Percentiles rank a stretch among this genome's conserved stretches.
These are phyloP conservation scores for Protea cynaroides DNA, from an alignment of 164 flowering plant species.

Conservation along the genomic window DNA sequence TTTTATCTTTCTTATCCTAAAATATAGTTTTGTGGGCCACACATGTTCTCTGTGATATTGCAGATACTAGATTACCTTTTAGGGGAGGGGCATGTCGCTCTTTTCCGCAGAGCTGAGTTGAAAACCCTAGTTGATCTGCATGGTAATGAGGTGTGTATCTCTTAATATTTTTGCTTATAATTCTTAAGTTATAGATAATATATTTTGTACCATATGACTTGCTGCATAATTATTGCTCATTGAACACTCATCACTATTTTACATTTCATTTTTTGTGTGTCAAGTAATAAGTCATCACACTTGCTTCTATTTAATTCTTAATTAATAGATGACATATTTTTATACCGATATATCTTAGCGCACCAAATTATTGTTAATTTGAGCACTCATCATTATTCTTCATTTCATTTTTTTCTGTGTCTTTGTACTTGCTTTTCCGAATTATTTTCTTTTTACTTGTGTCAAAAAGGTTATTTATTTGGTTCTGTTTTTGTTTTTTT, in stretches of 20 bases:
- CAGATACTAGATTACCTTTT: conserved; percentile 78
- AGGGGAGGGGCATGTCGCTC: conserved; percentile 75
- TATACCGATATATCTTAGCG: no score
- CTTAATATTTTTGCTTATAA: background rate
- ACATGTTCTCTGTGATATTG: conserved; percentile 11
- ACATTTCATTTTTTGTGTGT: background rate
- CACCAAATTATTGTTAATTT: no score
- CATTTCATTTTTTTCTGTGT: background rate
- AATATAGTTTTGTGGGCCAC: conserved; percentile 2
- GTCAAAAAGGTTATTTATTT: background rate
- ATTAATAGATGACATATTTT: no score
- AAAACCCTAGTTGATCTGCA: conserved; percentile 91
- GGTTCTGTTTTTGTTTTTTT: background rate
- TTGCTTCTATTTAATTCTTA: no score
- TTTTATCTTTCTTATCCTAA: background rate
- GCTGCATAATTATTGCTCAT: background rate
- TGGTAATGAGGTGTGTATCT: conserved; percentile 76
- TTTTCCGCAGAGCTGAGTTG: conserved; percentile 96
- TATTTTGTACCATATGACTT: no score
- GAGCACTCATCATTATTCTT: no score
- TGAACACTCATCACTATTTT: no score
- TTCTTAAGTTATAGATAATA: background rate
- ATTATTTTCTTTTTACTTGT: background rate
- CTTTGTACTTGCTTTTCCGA: background rate
- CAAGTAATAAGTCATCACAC: no score